Percentiles rank a stretch among this genome's conserved stretches.
phyloP scores from a whole-genome alignment of 2,329 filamentous ascomycete genomes.

The Hirsutella minnesotensis region DNA sequence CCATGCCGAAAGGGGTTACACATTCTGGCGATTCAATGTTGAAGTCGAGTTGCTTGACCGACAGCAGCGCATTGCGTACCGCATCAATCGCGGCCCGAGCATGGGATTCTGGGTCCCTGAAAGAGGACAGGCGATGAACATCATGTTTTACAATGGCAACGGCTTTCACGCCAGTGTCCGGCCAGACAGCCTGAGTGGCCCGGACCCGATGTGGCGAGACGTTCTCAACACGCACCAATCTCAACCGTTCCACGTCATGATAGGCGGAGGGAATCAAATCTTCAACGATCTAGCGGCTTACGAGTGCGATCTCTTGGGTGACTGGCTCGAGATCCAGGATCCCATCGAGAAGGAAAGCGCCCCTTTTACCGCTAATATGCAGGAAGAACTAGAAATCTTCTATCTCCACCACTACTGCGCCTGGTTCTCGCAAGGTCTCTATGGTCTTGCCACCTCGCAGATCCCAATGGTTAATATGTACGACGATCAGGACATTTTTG shows the following conservation, averaged over 20 bases:
- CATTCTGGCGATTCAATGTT: constrained; percentile 95
- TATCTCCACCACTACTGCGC: constrained; percentile 80
- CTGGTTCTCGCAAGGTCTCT: constrained; percentile 96
- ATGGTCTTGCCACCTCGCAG: constrained; percentile 82
- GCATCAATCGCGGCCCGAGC: constrained; percentile 83
- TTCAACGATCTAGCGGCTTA: constrained; percentile 82
- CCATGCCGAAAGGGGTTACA: constrained; percentile 74
- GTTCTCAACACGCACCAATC: constrained; percentile 87
- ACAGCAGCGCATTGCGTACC: constrained; percentile 84
- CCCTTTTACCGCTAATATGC: constrained; percentile 70
- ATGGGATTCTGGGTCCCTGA: constrained; percentile 92
- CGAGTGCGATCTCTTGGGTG: constrained; percentile 63
- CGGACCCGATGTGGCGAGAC: constrained; percentile 94
- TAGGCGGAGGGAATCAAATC: constrained; percentile 92
- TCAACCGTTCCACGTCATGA: constrained; percentile 93
- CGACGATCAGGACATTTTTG: constrained; percentile 88
- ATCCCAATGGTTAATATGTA: constrained; percentile 99
- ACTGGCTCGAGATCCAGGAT: constrained; percentile 77
- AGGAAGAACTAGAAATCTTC: constrained; percentile 76
- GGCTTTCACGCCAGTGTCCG: constrained; percentile 79
- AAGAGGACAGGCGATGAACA: constrained; percentile 79
- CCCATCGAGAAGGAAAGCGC: constrained; percentile 66
- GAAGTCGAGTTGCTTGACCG: constrained; percentile 72
- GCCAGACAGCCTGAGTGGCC: constrained; percentile 71
- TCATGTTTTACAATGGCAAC: constrained; percentile 98